Evolutionary conservation across 768 basidiomycete genomes (phyloP), one percentile per base, ranked within the genome.

Genomic region (Erythrobasidium yunnanense): DNA sequence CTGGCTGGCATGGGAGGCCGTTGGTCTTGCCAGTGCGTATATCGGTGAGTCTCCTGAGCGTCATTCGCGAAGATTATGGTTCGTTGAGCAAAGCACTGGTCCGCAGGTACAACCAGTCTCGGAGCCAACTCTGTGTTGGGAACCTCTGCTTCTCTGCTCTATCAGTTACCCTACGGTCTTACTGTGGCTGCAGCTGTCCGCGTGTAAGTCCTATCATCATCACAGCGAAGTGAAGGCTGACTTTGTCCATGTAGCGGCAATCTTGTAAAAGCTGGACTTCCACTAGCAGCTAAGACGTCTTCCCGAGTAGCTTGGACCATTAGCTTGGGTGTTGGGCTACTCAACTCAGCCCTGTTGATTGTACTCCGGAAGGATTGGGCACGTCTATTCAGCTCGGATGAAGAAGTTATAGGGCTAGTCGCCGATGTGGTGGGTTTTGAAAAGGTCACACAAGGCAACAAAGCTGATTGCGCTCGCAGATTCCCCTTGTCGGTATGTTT

Each of bases 111-210:
- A 1, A 81, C 83, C 4, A 78, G 82, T 5, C 82, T 99, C 1
- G 95, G 95, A 0, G 83, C 89, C 0, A 92, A 97, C 74, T 90
- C 88, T 0, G 85, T 96, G 0, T 79, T 97, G 13, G 79, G 71
- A 27, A 70, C 69, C 2, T 65, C 55, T 18, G 67, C 70, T 0
- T 66, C 66, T 1, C 25, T 76, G 66, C 49, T 77, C 75, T 92
- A 82, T 75, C 90, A 93, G 74, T 85, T 86, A 0, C 89, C 90
- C 0, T 90, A 85, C 71, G 83, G 89, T 0, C 76, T 96, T 42
- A 82, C 86, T 68, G 82, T 92, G 1, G 91, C 90, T 1, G 80
- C 86, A 5, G 87, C 90, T 29, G 90, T 96, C 23, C 83, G 90
- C 1, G 57, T 72, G 86, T 88, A 53, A 2, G 71, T 57, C 0